These are phyloP conservation scores for Ajuga reptans DNA, from an alignment of 305 asterid species.

Conservation along the genomic window DNA sequence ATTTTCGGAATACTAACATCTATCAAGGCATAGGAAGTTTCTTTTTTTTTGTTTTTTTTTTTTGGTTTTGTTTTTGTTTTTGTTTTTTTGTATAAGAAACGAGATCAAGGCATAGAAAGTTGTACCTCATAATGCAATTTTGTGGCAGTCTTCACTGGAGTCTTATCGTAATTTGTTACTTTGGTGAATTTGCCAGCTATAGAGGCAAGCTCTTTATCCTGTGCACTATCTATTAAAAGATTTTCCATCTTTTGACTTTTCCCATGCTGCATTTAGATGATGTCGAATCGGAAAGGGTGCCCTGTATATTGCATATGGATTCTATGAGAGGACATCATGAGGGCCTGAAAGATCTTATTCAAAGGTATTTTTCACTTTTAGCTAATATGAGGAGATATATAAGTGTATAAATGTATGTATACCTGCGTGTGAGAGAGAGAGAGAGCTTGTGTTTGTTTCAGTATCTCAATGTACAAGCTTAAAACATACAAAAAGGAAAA, in stretches of 20 bases:
- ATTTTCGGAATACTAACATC: slow-evolving; percentile 23
- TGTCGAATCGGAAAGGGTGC: slow-evolving; percentile 43
- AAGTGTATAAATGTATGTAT: not conserved
- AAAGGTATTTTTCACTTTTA: slow-evolving; percentile 41
- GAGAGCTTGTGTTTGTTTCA: slow-evolving; percentile 1
- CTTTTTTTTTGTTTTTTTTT: not conserved
- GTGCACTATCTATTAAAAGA: slow-evolving; percentile 15
- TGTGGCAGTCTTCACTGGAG: slow-evolving; percentile 90
- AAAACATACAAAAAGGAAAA: slow-evolving; percentile 9
- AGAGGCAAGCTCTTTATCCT: slow-evolving; percentile 55
- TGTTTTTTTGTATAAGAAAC: no score
- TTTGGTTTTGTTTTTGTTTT: no score
- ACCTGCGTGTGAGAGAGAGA: not conserved
- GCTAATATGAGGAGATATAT: not conserved
- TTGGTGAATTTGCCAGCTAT: slow-evolving; percentile 60
- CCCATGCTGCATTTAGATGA: slow-evolving; percentile 38
- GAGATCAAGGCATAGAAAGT: slow-evolving; percentile 16
- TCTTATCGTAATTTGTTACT: slow-evolving; percentile 78
- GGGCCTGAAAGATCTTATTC: slow-evolving; percentile 75
- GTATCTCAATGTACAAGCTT: not conserved
- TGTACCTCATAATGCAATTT: slow-evolving; percentile 27
- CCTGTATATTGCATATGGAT: slow-evolving; percentile 97
- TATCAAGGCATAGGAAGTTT: slow-evolving; percentile 23
- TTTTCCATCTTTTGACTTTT: slow-evolving; percentile 19
- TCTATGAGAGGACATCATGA: slow-evolving; percentile 80